phyloP scores from a whole-genome alignment of 2,329 filamentous ascomycete species.

The Ophiostoma sp. region DNA sequence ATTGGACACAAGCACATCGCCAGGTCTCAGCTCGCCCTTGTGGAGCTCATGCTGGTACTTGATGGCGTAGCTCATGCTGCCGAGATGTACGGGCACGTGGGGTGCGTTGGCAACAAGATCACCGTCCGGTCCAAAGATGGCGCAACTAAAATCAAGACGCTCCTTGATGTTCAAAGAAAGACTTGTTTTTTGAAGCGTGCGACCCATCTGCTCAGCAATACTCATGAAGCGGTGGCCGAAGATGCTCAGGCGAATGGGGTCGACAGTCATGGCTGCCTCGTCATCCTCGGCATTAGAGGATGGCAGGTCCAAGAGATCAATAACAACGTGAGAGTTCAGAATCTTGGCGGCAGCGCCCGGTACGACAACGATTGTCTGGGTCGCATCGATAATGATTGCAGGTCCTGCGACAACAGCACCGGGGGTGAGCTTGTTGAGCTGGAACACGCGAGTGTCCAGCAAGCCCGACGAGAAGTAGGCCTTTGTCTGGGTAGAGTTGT shows the following conservation, averaged over 20 bases:
- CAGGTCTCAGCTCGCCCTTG: conserved; percentile 62
- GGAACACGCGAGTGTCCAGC: conserved; percentile 69
- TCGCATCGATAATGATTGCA: conserved; percentile 78
- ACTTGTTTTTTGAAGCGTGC: conserved; percentile 69
- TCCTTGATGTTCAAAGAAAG: conserved; percentile 78
- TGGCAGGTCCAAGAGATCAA: conserved; percentile 54
- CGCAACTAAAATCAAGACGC: conserved; percentile 75
- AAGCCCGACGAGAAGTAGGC: conserved; percentile 44
- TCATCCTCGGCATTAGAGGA: conserved; percentile 39
- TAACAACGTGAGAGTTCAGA: conserved; percentile 79
- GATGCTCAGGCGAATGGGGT: conserved; percentile 71
- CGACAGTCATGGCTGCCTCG: conserved; percentile 44
- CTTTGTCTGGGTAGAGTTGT: not conserved
- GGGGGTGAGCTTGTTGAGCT: conserved; percentile 64
- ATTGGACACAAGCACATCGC: conserved; percentile 77
- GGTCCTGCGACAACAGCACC: conserved; percentile 71
- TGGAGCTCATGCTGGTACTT: conserved; percentile 3
- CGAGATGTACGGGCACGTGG: conserved; percentile 73
- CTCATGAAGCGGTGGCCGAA: conserved; percentile 82
- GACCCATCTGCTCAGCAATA: conserved; percentile 79
- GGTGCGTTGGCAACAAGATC: conserved; percentile 73
- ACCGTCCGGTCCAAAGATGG: conserved; percentile 68
- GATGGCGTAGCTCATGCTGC: conserved; percentile 74
- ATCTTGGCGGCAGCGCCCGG: conserved; percentile 72
- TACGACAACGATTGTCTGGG: conserved; percentile 85